Evolutionary conservation across 164 flowering plant species (phyloP), one percentile per base, ranked within the genome.

Genomic region (Macadamia integrifolia): DNA sequence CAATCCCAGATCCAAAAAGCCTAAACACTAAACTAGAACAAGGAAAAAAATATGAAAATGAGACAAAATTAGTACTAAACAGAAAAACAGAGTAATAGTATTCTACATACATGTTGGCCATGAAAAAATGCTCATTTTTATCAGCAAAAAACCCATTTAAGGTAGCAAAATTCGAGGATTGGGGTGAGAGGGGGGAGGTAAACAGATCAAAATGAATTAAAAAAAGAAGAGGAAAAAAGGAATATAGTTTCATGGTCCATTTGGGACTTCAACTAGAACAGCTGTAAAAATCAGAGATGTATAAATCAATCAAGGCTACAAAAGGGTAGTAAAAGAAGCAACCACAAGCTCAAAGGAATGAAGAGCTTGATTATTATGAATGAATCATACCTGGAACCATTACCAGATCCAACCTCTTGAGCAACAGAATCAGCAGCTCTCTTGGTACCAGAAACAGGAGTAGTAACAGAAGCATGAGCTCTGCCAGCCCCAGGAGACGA

Each of bases 401-500:
- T 66, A 65, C 83, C 44, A 66, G 78, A 49, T 32, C 71, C 75
- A 49, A 14, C 69, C 11, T 76, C 83, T 56, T 63, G 77, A 29
- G 78, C 73, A 56, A 80, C 76, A 67, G 87, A 82, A 74, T 86
- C 97, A 75, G 88, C 89, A 60, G 71, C 72, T 65, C 92, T 83
- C 80, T 86, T 88, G 8, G 80, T 75, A 29, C 87, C 90, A 73
- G 78, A 72, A 15, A 79, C 64, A n/a, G 69, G 71, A 57, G 30
- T 52, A 64, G 63, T 23, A 63, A 75, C 31, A 49, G 53, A 46
- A 68, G 66, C 30, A 64, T 64, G 73, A 69, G 75, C 80, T 57
- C 76, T 79, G 32, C 72, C 74, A 57, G 78, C 78, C 29, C 72
- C 74, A 57, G 78, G 57, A 35, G 71, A 64, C 8, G 79, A 74